phyloP scores from a whole-genome alignment of 768 basidiomycete species.

The Suillus plorans region DNA sequence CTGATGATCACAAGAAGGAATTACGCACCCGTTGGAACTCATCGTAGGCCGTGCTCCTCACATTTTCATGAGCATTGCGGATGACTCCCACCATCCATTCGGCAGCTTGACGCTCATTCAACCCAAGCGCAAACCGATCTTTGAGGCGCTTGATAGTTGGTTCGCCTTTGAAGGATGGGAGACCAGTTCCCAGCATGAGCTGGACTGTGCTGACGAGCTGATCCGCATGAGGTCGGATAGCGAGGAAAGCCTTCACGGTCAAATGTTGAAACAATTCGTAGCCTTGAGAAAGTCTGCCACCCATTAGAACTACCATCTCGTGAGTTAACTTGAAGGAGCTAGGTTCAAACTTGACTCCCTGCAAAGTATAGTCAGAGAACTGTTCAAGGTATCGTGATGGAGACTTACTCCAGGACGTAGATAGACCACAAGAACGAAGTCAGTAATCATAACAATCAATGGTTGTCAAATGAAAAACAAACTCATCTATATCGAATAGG shows the following conservation, averaged over 20 bases:
- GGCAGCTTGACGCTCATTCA: slow-evolving; percentile 89
- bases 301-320: slow-evolving; percentile 98
- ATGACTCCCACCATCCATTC: slow-evolving; percentile 90
- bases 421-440: slow-evolving; percentile 26
- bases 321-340: slow-evolving; percentile 98
- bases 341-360: slow-evolving; percentile 99
- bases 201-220: slow-evolving; percentile 86
- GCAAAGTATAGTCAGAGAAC: slow-evolving; percentile 12
- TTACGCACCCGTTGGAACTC: slow-evolving; percentile 84
- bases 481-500: slow-evolving; percentile 98
- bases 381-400: background rate
- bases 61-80: slow-evolving; percentile 92
- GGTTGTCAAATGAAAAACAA: slow-evolving; percentile 38
- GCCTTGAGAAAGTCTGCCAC: slow-evolving; percentile 90
- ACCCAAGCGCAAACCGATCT: slow-evolving; percentile 80
- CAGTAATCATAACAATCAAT: slow-evolving; percentile 15
- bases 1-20: background rate
- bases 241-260: slow-evolving; percentile 94
- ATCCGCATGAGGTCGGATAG: slow-evolving; percentile 91
- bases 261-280: slow-evolving; percentile 93
- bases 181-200: slow-evolving; percentile 91
- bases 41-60: slow-evolving; percentile 91
- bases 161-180: slow-evolving; percentile 98
- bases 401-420: slow-evolving; percentile 61
- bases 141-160: slow-evolving; percentile 82